These are phyloP conservation scores for Boletus bicolor DNA, from an alignment of 768 basidiomycete species.

Conservation along the genomic window DNA sequence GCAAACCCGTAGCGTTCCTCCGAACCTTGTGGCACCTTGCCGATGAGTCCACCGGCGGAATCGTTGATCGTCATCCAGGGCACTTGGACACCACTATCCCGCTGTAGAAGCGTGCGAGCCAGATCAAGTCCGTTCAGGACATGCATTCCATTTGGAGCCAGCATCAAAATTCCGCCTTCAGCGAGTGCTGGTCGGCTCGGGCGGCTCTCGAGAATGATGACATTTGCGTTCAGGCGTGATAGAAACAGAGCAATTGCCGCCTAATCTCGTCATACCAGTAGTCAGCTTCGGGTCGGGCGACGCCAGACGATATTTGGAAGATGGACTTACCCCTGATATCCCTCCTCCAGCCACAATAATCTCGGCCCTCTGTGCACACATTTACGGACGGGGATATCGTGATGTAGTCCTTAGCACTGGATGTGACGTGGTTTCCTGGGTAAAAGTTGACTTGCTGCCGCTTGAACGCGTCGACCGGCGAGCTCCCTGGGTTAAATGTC, in stretches of 20 bases:
- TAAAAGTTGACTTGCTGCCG: conserved; percentile 7
- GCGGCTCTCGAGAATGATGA: conserved; percentile 26
- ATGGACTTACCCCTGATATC: conserved; percentile 24
- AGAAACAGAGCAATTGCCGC: conserved; percentile 24
- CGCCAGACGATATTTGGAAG: neutral
- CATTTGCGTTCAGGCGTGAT: conserved; percentile 17
- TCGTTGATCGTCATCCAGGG: conserved; percentile 22
- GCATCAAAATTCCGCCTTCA: conserved; percentile 28
- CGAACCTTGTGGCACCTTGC: conserved; percentile 27
- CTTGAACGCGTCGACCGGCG: conserved; percentile 16
- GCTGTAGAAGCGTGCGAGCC: conserved; percentile 22
- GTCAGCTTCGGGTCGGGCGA: neutral
- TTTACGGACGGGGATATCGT: neutral
- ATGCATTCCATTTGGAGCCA: conserved; percentile 30
- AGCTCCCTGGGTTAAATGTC: no score
- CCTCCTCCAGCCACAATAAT: conserved; percentile 31
- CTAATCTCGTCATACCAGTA: conserved; percentile 3
- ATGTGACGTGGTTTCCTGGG: neutral
- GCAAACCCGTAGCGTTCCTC: conserved; percentile 26
- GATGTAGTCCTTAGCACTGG: neutral
- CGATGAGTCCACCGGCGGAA: conserved; percentile 20
- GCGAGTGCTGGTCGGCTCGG: conserved; percentile 12
- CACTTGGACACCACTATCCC: conserved; percentile 17
- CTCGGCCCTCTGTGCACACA: conserved; percentile 18
- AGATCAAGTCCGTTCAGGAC: conserved; percentile 28